Conservation (phyloP, 106 monocot species). For the Hemerocallis citrina region DNA sequence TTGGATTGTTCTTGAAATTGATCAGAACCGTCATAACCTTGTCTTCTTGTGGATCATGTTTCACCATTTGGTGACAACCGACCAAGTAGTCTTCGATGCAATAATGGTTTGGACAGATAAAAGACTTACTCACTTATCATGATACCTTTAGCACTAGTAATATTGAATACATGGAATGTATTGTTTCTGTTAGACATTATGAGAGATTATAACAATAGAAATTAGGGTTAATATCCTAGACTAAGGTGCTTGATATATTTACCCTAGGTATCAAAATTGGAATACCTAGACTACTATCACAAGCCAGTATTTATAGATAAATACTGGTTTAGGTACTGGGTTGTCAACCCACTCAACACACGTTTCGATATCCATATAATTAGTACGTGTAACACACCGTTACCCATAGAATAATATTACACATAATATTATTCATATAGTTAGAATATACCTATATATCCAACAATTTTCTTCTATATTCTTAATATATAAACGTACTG, state of each 20-base stretch:
- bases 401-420: too few relatives aligned
- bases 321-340: too few relatives aligned
- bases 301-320: too few relatives aligned
- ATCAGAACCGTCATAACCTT: conserved; percentile 70
- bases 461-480: too few relatives aligned
- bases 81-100: conserved; percentile 63
- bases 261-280: conserved; percentile 75
- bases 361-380: conserved; percentile 47
- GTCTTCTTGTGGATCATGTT: conserved; percentile 76
- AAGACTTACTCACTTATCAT: conserved; percentile 82
- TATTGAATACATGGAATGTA: conserved; percentile 71
- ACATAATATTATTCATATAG: too few relatives aligned
- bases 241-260: conserved; percentile 86
- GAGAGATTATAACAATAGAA: too few relatives aligned
- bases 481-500: too few relatives aligned
- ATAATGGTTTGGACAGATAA: conserved; percentile 88
- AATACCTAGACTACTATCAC: too few relatives aligned
- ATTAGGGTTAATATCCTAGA: too few relatives aligned
- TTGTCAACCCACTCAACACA: conserved; percentile 50
- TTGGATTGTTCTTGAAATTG: conserved; percentile 73
- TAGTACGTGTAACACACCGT: too few relatives aligned
- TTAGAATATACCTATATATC: too few relatives aligned
- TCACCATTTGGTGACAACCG: conserved; percentile 41
- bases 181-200: conserved; percentile 82
- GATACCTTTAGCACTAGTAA: conserved; percentile 63